Evolutionary conservation across 306 rosid species (phyloP), one percentile per base, ranked within the genome.

Genomic region (Cucurbita maxima): DNA sequence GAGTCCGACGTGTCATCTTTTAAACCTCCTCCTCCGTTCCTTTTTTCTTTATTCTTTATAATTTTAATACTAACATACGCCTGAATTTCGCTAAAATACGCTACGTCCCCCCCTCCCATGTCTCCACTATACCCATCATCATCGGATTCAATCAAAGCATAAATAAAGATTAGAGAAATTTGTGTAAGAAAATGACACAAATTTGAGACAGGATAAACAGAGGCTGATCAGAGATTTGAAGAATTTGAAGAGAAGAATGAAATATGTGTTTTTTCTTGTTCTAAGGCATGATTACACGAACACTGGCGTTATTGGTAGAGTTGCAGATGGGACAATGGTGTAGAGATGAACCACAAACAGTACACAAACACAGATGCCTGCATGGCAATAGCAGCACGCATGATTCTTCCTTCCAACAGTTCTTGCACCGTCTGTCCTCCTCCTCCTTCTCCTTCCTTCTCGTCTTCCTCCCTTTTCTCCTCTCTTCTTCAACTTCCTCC

Each of bases 321-420:
- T 88, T 90, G 88, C 98, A 93, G 62, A 89, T 67, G 3, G 98
- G 98, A 83, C 98, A 93, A 79, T 79, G 82, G 77, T 87, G 90
- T 0, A 87, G 83, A 0, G 88, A 80, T 19, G 96, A 88, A n/a
- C 94, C 98, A 79, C 98, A 93, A 4, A 82, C 83, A 67, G 86
- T 86, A 81, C 98, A 93, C 37, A 93, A 54, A 59, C 98, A 93
- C 8, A 93, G 83, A 34, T 93, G 98, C 83, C 98, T 82, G 76
- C 98, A 93, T 7, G 98, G 98, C 83, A 93, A 78, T 2, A 93
- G 78, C 87, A 93, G 45, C 50, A 93, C 96, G 50, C 96, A 88
- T 8, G 94, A 86, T 62, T 90, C 98, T 48, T 85, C 92, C 34
- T 86, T 86, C 60, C 89, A 83, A 78, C 98, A 93, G 59, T 78